phyloP scores from a whole-genome alignment of 305 asterid genomes.

The Lippia alba region DNA sequence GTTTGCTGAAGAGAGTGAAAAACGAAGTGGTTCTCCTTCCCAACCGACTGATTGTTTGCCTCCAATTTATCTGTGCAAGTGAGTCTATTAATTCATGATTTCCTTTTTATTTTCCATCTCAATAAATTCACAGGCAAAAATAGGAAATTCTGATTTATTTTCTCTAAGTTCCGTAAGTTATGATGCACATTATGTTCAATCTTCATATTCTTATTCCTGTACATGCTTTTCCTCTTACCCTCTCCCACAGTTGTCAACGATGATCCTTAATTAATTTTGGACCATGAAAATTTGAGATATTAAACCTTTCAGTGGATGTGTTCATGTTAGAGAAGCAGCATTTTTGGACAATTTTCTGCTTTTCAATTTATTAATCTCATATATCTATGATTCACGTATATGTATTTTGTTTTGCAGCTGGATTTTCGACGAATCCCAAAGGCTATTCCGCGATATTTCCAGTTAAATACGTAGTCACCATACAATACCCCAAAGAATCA shows the following conservation, averaged over 20 bases:
- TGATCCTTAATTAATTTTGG: not conserved
- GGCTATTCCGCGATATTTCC: conserved; percentile 10
- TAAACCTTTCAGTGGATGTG: not conserved
- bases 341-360: not conserved
- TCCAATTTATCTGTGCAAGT: conserved; percentile 93
- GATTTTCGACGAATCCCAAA: conserved; percentile 1
- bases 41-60: conserved; percentile 51
- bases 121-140: not conserved
- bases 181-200: not conserved
- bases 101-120: not conserved
- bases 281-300: not conserved
- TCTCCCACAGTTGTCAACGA: not conserved
- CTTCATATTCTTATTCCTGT: not conserved
- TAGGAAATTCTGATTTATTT: too few species aligned
- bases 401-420: not conserved
- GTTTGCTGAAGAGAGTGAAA: conserved; percentile 77
- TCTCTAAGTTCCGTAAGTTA: too few species aligned
- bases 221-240: not conserved
- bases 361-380: not conserved
- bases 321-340: too few species aligned
- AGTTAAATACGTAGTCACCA: not conserved
- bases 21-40: conserved; percentile 52
- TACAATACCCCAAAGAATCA: not conserved
- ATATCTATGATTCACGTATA: not conserved
- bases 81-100: conserved; percentile 37